Evolutionary conservation across 2,329 filamentous ascomycete species (phyloP).

Genomic region (Aspergillus sp.): DNA sequence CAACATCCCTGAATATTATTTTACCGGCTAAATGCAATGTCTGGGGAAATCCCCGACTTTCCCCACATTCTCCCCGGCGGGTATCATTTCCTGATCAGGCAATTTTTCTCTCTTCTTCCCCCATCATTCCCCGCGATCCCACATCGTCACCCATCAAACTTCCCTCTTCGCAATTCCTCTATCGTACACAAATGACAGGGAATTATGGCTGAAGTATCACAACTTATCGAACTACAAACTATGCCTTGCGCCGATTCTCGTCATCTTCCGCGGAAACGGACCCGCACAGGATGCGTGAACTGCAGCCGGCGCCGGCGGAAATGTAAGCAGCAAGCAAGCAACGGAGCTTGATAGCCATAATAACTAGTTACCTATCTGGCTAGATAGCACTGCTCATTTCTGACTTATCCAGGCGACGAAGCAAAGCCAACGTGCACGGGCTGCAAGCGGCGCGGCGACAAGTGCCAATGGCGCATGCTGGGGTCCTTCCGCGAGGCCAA

Average conservation of each 20-base stretch:
- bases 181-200: neutral
- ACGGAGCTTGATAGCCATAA: too few species aligned
- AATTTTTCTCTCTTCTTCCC: conserved; percentile 10
- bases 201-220: neutral
- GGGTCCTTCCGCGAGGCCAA: conserved; percentile 36
- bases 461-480: conserved; percentile 35
- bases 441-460: conserved; percentile 33
- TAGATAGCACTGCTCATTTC: neutral
- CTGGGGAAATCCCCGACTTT: conserved; percentile 6
- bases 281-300: conserved; percentile 35
- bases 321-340: conserved; percentile 22
- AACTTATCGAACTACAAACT: neutral
- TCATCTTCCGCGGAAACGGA: conserved; percentile 25
- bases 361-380: too few species aligned
- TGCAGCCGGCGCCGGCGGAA: conserved; percentile 37
- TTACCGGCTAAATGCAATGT: neutral
- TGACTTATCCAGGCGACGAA: conserved; percentile 30
- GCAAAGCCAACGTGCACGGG: conserved; percentile 32
- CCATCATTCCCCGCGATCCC: conserved; percentile 2
- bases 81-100: conserved; percentile 22
- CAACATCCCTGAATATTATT: too few species aligned
- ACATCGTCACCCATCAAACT: neutral
- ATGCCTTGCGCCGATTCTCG: conserved; percentile 1
- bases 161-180: neutral
- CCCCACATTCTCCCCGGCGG: conserved; percentile 16